Base-by-base conservation (phyloP, 805 yeast species). In the Wickerhamiella musiphila region DNA sequence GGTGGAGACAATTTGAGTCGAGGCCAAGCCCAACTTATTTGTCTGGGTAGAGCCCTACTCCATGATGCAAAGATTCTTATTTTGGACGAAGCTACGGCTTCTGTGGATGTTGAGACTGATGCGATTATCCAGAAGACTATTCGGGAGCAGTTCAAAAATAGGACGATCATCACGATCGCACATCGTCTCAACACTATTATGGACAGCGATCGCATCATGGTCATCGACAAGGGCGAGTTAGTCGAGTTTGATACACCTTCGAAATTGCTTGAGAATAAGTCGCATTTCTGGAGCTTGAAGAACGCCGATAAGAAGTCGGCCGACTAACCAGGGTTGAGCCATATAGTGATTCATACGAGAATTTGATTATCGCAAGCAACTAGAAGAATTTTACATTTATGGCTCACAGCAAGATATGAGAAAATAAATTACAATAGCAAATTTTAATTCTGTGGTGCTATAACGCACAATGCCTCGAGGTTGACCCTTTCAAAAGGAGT, bases 81-180 rank as follows among this genome's bases (percentile, higher is more conserved):
- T 9, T 56, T 78, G 37, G 93, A 79, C 47, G 92, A 78, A 54
- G 92, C 78, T 6, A 71, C 78, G 4, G 60, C 60, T 6, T 53
- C 60, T 3, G 56, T 79, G 35, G 92, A 78, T 53, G 74, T 71
- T 45, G 79, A 74, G 46, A 78, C 92, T 0, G 92, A 78, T 51
- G 57, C 71, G 5, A 66, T 67, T 47, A 74, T 78, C 36, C 92
- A 78, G 49, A 42, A 57, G 12, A 76, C 86, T 6, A 76, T 73
- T 38, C 57, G 65, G 4, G 53, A 53, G 4, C 81, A 76, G 46
- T 78, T 79, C 46, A 36, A 52, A 4, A 58, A 68, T 27, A 71
- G 84, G 46, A 78, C 92, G 1, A 71, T 78, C 34, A 53, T 78
- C 40, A 78, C 90, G 43, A 76, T 79, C 52, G 92, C 92, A 4